Evolutionary conservation across 179 eudicot genomes (phyloP), one percentile per base, ranked within the genome.

Genomic region (Monotropa hypopitys): DNA sequence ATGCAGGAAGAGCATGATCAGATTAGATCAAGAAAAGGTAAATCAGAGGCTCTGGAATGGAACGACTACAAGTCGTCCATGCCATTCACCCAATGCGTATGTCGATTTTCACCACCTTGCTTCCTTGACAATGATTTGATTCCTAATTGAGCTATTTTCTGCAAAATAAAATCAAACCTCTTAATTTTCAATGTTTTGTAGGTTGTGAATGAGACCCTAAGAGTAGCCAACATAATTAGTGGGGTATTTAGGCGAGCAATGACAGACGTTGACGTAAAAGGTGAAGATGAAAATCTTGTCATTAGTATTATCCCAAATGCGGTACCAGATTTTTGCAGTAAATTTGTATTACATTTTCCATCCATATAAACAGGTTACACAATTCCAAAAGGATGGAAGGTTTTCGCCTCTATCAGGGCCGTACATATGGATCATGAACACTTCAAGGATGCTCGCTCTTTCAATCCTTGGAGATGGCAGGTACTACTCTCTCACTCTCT

Each of bases 391-490:
- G 99, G 99, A 49, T 91, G 87, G 87, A 96, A 91, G 85, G 92
- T 96, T 35, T 96, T 96, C 69, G 96, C 96, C 63, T 94, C 99
- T 1, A 76, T 96, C 18, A 80, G 99, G 68, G 99, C 90, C 0
- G 98, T 93, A 7, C 99, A 96, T 78, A 86, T 96, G 90, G 86
- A 89, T 57, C 83, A 86, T 1, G 84, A 90, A 13, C 76, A 90
- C 79, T 93, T 88, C 47, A 90, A 91, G 86, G 96, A 93, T 67
- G 98, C 98, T 50, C 94, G 99, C 3, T 75, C 88, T 38, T 96
- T 96, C 83, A 86, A 90, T 80, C 99, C 99, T 0, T 93, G 99
- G 99, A 90, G 99, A 81, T 96, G 99, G 99, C 97, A 93, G 97
- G 98, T 91, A 56, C 71, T 7, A 3, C 72, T 12, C 73, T 15